Evolutionary conservation across 148 eudicot genomes (phyloP).

Genomic region (Rhododendron ovatum): DNA sequence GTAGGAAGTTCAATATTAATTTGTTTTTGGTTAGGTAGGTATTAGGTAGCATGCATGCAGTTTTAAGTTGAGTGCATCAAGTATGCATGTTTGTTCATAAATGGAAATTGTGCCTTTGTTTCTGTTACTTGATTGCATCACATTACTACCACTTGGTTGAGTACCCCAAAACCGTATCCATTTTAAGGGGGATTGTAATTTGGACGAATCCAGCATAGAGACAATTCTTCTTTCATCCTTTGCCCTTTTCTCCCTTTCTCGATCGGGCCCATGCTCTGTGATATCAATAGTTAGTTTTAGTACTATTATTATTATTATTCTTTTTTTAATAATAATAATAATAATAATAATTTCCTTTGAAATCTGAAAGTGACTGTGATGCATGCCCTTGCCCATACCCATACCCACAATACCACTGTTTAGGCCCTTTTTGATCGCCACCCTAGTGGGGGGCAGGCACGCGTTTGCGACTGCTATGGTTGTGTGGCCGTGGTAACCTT

Average conservation of each 20-base stretch:
- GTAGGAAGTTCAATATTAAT: too few species aligned
- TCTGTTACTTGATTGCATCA: slow-evolving; percentile 25
- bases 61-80: neutral
- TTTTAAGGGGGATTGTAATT: slow-evolving; percentile 9
- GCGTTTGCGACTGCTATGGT: neutral
- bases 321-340: too few species aligned
- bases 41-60: neutral
- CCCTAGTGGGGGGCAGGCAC: neutral
- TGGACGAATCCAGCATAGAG: slow-evolving; percentile 20
- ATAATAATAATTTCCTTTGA: too few species aligned
- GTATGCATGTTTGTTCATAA: neutral
- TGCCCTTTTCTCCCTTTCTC: neutral
- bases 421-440: neutral
- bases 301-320: too few species aligned
- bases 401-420: neutral
- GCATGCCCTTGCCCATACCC: neutral
- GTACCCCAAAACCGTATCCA: neutral
- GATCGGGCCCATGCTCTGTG: neutral
- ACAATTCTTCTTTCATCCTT: slow-evolving; percentile 12
- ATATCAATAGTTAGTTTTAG: neutral
- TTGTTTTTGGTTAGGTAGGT: neutral
- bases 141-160: slow-evolving; percentile 14
- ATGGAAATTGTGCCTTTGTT: neutral
- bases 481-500: neutral
- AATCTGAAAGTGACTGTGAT: too few species aligned